phyloP scores from a whole-genome alignment of 805 yeast species.

The Yamadazyma laniorum region DNA sequence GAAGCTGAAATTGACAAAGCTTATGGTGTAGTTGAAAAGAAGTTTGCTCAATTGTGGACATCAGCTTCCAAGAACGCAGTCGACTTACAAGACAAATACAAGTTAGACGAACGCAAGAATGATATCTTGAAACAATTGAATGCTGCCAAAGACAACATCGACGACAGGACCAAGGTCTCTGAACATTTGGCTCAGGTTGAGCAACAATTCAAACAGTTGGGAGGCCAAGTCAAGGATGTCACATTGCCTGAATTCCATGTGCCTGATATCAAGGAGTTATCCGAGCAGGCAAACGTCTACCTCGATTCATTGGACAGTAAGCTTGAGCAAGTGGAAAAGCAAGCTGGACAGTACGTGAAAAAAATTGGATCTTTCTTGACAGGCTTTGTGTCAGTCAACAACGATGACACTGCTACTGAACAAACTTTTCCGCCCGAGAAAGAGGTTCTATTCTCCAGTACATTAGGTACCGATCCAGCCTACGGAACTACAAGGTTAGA shows the following conservation, averaged over 20 bases:
- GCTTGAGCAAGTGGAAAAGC: constrained; percentile 69
- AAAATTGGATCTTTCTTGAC: constrained; percentile 58
- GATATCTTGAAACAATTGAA: constrained; percentile 29
- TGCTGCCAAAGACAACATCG: constrained; percentile 23
- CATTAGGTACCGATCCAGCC: constrained; percentile 17
- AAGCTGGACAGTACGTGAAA: constrained; percentile 59
- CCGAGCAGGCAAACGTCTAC: constrained; percentile 48
- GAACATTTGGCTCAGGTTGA: constrained; percentile 28
- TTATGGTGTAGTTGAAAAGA: constrained; percentile 44
- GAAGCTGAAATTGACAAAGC: constrained; percentile 55
- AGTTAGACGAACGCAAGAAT: constrained; percentile 27
- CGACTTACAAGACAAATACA: constrained; percentile 27
- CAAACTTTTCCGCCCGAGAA: constrained; percentile 12
- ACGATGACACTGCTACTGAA: constrained; percentile 12
- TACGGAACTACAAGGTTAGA: constrained; percentile 42
- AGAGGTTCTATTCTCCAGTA: constrained; percentile 22
- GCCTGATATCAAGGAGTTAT: constrained; percentile 16
- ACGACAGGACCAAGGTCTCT: constrained; percentile 19
- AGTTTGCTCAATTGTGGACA: constrained; percentile 32
- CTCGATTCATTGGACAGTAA: constrained; percentile 69
- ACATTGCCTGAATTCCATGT: constrained; percentile 8
- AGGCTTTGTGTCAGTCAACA: constrained; percentile 30
- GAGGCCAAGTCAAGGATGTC: constrained; percentile 14
- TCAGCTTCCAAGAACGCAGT: constrained; percentile 32
- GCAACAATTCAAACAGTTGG: constrained; percentile 25